These are phyloP conservation scores for Thinopyrum elongatum DNA, from an alignment of 176 grass and related monocot species.

Conservation along the genomic window DNA sequence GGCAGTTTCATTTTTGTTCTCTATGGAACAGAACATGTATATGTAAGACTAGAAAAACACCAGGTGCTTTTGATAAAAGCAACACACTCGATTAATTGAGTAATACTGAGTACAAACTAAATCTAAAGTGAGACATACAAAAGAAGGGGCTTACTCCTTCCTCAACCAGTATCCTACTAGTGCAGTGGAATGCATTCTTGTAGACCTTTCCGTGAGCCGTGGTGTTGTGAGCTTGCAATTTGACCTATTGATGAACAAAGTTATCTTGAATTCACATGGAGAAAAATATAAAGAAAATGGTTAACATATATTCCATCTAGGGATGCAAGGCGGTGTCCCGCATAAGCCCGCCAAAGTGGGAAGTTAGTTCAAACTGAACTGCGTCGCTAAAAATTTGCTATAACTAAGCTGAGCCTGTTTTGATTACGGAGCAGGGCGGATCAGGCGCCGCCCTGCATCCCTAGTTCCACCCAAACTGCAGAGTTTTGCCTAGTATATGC, in stretches of 20 bases:
- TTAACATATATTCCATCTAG: not conserved
- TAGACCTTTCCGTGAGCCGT: conserved; percentile 69
- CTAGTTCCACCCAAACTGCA: not conserved
- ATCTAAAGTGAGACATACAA: conserved; percentile 6
- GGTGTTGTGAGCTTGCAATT: conserved; percentile 97
- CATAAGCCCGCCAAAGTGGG: too few species aligned
- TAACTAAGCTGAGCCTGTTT: too few species aligned
- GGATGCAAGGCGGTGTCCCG: too few species aligned
- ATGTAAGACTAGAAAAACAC: not conserved
- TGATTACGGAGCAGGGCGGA: too few species aligned
- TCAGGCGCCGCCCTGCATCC: too few species aligned
- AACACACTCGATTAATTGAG: not conserved
- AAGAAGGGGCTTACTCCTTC: conserved; percentile 80
- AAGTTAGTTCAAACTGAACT: too few species aligned
- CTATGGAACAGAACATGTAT: not conserved
- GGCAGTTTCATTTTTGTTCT: not conserved
- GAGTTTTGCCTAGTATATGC: not conserved
- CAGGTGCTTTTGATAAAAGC: not conserved
- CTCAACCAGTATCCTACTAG: conserved; percentile 71
- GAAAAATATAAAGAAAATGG: not conserved
- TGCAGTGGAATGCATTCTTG: conserved; percentile 85
- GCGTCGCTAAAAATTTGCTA: too few species aligned
- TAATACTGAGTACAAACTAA: not conserved
- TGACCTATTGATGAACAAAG: conserved; percentile 53
- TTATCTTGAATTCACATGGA: conserved; percentile 10